Conservation (phyloP, 148 eudicot genomes). For the Chenopodium berlandieri region DNA sequence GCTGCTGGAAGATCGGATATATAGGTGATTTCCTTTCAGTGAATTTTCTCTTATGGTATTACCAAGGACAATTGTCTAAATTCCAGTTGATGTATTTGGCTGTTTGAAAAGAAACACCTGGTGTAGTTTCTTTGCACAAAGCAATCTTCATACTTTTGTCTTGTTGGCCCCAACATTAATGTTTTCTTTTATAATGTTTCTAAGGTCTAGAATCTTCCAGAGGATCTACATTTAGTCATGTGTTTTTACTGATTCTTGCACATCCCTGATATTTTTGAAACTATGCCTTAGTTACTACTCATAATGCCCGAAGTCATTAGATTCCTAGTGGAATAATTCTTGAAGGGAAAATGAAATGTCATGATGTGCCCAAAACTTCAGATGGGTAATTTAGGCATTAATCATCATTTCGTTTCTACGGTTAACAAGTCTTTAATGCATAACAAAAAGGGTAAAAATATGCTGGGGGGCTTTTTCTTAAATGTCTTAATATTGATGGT, state of each 20-base stretch:
- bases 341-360: background rate
- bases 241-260: background rate
- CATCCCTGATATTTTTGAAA: background rate
- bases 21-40: constrained; percentile 47
- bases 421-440: background rate
- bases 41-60: background rate
- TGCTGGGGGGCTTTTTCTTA: background rate
- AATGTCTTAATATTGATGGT: background rate
- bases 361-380: background rate
- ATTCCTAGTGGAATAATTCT: background rate
- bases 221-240: background rate
- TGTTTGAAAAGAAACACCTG: background rate
- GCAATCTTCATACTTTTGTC: background rate
- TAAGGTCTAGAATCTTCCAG: background rate
- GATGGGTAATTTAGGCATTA: background rate
- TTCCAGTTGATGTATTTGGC: background rate
- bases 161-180: background rate
- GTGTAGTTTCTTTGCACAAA: background rate
- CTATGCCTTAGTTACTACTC: background rate
- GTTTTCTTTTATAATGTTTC: background rate
- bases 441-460: background rate
- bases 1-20: constrained; percentile 91
- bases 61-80: background rate
- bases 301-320: background rate
- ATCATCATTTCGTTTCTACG: background rate